Base-by-base conservation (phyloP, 2,329 filamentous ascomycete genomes). In the Passalora sequoiae region DNA sequence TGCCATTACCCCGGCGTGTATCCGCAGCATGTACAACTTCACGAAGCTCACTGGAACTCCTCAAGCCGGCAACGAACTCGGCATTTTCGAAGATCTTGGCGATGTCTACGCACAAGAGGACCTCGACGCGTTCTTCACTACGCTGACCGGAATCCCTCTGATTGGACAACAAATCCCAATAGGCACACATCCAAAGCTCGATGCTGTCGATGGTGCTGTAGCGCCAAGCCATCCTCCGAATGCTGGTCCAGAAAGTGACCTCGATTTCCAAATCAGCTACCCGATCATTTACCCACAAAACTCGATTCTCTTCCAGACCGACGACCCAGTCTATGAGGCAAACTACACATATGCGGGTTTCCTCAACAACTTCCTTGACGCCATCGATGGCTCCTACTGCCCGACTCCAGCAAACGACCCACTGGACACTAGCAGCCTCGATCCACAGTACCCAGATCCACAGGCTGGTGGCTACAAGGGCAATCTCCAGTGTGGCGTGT, bases 331-430 rank as follows among this genome's bases (percentile, higher is more conserved):
- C 7, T 61, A 55, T 44, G 59, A 61, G 40, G 54, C 55, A 16
- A 74, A 57, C 45, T 68, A 31, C 64, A 64, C 51, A 10, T 48
- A 51, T 17, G 48, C 43, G 13, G 60, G 57, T 25, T 33, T 72
- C 47, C 51, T 72, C 24, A 69, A 70, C 60, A 73, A 67, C 40
- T 73, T 74, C 56, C 44, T 52, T 25, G 50, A 53, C 43, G 74
- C 73, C 21, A 65, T 76, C 29, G 73, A 76, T 50, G 73, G 72
- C 4, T 71, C 67, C 36, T 78, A 77, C 60, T 77, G 76, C 63
- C 69, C 66, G 24, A 31, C 6, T 9, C 31, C 31, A 35, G 24
- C 24, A 7, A 35, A 16, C 10, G n/a, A 13, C 20, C 13, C 4
- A 3, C 15, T 19, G 12, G 17, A 20, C 20, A 71, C 64, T 0